A percentile compares a stretch with the other conserved stretches of the same genome.
phyloP scores from a whole-genome alignment of 129 eudicot genomes.

The Flaveria sonorensis region DNA sequence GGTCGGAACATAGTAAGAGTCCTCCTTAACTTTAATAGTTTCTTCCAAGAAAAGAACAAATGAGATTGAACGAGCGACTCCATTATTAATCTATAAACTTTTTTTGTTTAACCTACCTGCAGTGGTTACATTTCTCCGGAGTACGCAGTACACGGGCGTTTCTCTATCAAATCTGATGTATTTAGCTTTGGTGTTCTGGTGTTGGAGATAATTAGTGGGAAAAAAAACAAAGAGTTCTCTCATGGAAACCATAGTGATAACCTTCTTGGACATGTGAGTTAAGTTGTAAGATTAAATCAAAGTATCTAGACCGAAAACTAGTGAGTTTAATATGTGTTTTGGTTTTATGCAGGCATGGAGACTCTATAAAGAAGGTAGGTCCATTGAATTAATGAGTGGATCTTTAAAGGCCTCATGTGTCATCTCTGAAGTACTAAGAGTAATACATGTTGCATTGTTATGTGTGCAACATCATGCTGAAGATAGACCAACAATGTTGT shows the following conservation, averaged over 20 bases:
- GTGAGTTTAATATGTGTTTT: not conserved
- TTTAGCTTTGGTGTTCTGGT: slow-evolving; percentile 39
- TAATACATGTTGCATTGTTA: not conserved
- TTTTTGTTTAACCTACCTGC: not conserved
- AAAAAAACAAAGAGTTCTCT: slow-evolving; percentile 34
- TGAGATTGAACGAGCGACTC: not conserved
- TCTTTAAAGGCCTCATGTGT: not conserved
- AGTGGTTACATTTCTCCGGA: slow-evolving; percentile 42
- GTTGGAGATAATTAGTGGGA: slow-evolving; percentile 36
- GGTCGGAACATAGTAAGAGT: slow-evolving; percentile 51
- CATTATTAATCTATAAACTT: not conserved
- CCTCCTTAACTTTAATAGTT: not conserved
- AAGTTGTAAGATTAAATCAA: slow-evolving; percentile 2
- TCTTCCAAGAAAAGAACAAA: not conserved
- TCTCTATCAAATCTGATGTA: slow-evolving; percentile 38
- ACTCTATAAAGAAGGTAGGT: slow-evolving; percentile 22
- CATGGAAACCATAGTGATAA: slow-evolving; percentile 33
- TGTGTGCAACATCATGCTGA: slow-evolving; percentile 4
- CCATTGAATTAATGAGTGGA: slow-evolving; percentile 20
- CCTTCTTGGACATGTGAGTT: slow-evolving; percentile 61
- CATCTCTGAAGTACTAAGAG: slow-evolving; percentile 1
- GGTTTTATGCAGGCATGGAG: slow-evolving; percentile 33
- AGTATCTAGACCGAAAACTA: not conserved
- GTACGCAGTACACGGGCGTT: slow-evolving; percentile 34
- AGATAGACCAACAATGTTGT: slow-evolving; percentile 14